Conservation (phyloP, 768 basidiomycete species). For the Trametes villosa region DNA sequence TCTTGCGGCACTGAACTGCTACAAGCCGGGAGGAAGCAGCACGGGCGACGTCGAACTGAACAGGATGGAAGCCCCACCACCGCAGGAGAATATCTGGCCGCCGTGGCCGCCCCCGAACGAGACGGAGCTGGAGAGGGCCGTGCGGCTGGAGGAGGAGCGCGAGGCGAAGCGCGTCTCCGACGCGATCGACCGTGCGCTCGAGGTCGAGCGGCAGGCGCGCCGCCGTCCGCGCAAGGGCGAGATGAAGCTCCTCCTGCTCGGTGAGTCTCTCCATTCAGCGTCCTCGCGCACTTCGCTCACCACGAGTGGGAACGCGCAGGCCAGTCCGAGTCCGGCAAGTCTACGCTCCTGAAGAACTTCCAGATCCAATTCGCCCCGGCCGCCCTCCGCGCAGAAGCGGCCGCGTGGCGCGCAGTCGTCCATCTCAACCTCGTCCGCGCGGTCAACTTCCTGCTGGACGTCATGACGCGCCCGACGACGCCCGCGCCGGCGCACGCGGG, state of each 20-base stretch:
- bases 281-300: neutral
- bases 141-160: constrained; percentile 47
- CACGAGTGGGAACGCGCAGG: constrained; percentile 40
- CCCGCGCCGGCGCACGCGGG: constrained; percentile 5
- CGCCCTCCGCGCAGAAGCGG: constrained; percentile 59
- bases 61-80: neutral
- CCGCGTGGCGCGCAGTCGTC: constrained; percentile 67
- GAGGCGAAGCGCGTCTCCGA: constrained; percentile 58
- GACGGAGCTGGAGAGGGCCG: constrained; percentile 45
- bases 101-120: constrained; percentile 43
- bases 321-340: constrained; percentile 72
- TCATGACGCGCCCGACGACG: constrained; percentile 37
- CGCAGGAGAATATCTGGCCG: constrained; percentile 31
- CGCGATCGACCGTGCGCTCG: constrained; percentile 56
- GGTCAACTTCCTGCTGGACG: constrained; percentile 47
- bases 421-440: constrained; percentile 69
- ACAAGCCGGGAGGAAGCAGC: neutral
- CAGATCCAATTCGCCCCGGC: constrained; percentile 64
- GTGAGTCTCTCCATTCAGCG: constrained; percentile 37
- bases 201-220: constrained; percentile 46
- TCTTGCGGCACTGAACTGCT: neutral
- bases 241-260: constrained; percentile 60
- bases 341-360: constrained; percentile 68
- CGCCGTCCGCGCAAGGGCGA: constrained; percentile 42
- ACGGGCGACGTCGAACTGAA: neutral